Percentiles rank a stretch among this genome's conserved stretches.
These are phyloP conservation scores for Friedmanniomyces endolithicus DNA, from an alignment of 495 filamentous ascomycete species.

Conservation along the genomic window DNA sequence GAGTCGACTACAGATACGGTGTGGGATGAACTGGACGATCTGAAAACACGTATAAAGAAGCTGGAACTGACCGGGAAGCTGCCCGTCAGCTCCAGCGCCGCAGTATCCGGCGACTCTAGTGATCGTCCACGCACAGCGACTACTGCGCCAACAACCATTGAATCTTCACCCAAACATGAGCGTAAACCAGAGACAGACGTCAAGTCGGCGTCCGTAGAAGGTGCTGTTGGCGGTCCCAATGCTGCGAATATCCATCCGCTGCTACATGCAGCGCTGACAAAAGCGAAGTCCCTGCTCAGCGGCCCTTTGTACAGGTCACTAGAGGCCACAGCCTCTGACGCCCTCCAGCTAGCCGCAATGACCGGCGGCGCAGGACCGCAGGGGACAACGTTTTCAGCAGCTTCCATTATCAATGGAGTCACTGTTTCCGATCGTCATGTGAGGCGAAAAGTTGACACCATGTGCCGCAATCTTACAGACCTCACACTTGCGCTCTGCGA, in stretches of 20 bases:
- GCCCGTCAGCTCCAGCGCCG: constrained; percentile 65
- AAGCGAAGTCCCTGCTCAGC: constrained; percentile 54
- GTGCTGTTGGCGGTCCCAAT: constrained; percentile 19
- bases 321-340: constrained; percentile 71
- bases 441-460: constrained; percentile 77
- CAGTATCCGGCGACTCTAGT: constrained; percentile 58
- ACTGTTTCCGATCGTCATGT: constrained; percentile 67
- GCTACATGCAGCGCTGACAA: constrained; percentile 65
- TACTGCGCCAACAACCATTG: constrained; percentile 86
- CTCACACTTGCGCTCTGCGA: constrained; percentile 77
- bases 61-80: constrained; percentile 85
- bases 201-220: neutral
- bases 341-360: constrained; percentile 58
- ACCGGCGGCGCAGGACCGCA: constrained; percentile 47
- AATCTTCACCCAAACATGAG: constrained; percentile 64
- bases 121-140: constrained; percentile 84
- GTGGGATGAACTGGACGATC: constrained; percentile 94
- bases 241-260: constrained; percentile 55
- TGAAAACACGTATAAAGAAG: constrained; percentile 85
- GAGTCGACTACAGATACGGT: constrained; percentile 80
- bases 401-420: constrained; percentile 45
- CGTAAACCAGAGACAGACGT: constrained; percentile 30
- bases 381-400: constrained; percentile 52
- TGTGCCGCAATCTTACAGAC: constrained; percentile 87
- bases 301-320: constrained; percentile 67